Evolutionary conservation across 352 stramenopile genomes (phyloP), one percentile per base, ranked within the genome.

Genomic region (Pythium biforme): DNA sequence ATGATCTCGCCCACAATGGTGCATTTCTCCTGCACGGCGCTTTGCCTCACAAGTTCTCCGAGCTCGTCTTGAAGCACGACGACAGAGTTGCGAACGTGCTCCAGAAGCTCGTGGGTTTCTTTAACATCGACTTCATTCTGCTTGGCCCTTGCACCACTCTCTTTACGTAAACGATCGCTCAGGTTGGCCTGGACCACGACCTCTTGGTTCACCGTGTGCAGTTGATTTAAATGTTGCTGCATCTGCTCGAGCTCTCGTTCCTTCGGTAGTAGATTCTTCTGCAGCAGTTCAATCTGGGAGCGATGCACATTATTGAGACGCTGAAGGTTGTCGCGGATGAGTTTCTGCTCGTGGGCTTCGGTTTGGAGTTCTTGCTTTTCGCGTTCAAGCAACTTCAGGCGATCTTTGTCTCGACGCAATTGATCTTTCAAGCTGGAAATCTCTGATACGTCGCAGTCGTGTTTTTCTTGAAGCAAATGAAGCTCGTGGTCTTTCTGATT

Each of bases 211-310:
- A 72, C 74, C 8, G 74, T 67, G 39, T 92, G 81, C 4, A 92
- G 53, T 15, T 88, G 61, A 8, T 63, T 77, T 29, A 90, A 45
- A 40, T 90, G 78, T 47, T 77, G 55, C 47, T 90, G 77, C 77
- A 90, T 89, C 34, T 88, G 69, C 5, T 77, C 69, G 4, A 90
- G 47, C 31, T 90, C 80, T 10, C 70, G 65, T 31, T 92, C 80
- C 62, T 92, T 92, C 4, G 83, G 79, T 0, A 88, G 27, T n/a
- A 92, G 57, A 48, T 87, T 81, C 6, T 79, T 81, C 57, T 92
- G 80, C 4, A 92, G 51, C 20, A 92, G 64, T 55, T 90, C 81
- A 26, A 90, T 76, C 39, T 92, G 83, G 7, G 83, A 92, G 2
- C 79, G 77, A 61, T 92, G 83, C 0, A 90, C 81, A n/a, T 71